Percentiles rank a stretch among this genome's conserved stretches.
These are phyloP conservation scores for Aspergillus intermedius DNA, from an alignment of 2,329 filamentous ascomycete species.

Conservation along the genomic window DNA sequence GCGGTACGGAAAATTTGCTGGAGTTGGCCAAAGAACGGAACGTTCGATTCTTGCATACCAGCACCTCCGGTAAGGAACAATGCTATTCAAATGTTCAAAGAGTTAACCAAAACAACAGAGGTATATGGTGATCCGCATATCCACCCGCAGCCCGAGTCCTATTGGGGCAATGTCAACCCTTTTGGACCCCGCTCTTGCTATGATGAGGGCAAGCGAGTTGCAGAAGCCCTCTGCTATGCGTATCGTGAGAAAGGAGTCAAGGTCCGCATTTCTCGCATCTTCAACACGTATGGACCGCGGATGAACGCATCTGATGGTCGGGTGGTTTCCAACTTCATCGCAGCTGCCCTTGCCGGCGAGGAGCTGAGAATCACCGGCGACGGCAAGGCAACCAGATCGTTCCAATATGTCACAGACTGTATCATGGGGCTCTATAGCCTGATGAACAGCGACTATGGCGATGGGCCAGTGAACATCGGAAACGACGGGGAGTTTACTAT, in stretches of 20 bases:
- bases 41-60: conserved; percentile 23
- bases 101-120: conserved; percentile 7
- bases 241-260: conserved; percentile 23
- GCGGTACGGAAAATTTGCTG: conserved; percentile 27
- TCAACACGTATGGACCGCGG: conserved; percentile 29
- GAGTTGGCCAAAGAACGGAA: conserved; percentile 22
- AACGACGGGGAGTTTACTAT: conserved; percentile 25
- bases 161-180: conserved; percentile 38
- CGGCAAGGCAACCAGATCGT: conserved; percentile 24
- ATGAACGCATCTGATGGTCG: conserved; percentile 25
- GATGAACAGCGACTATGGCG: conserved; percentile 21
- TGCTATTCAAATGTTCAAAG: neutral
- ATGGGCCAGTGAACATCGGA: conserved; percentile 24
- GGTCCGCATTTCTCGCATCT: conserved; percentile 28
- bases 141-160: conserved; percentile 24
- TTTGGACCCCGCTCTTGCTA: conserved; percentile 38
- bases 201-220: conserved; percentile 38
- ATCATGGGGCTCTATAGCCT: conserved; percentile 22
- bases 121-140: conserved; percentile 26
- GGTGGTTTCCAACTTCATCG: conserved; percentile 28
- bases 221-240: conserved; percentile 33
- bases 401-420: conserved; percentile 27
- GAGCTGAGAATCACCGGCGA: conserved; percentile 25
- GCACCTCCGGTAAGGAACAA: conserved; percentile 20
- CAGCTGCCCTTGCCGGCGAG: conserved; percentile 19